A percentile compares a stretch with the other conserved stretches of the same genome.
Evolutionary conservation across 495 filamentous ascomycete species (phyloP).

Genomic region (Podospora appendiculata): DNA sequence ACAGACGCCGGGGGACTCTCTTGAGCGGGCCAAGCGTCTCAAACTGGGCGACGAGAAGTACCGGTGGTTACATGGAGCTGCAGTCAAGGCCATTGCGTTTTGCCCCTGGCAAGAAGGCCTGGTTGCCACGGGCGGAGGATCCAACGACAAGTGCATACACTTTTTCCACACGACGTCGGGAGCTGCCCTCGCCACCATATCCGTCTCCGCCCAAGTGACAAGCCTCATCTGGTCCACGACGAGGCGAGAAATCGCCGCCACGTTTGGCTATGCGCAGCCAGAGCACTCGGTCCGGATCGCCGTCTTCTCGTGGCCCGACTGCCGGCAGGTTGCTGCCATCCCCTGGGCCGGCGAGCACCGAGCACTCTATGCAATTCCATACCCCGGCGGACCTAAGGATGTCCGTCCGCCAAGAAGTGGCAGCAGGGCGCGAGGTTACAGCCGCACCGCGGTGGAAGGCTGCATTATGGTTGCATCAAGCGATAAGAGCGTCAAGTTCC

Average conservation of each 20-base stretch:
- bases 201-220: constrained; percentile 89
- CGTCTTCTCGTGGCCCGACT: constrained; percentile 93
- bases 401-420: constrained; percentile 1
- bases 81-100: constrained; percentile 95
- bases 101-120: constrained; percentile 89
- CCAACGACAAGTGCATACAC: constrained; percentile 91
- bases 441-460: constrained; percentile 67
- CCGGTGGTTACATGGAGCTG: constrained; percentile 71
- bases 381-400: constrained; percentile 49
- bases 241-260: constrained; percentile 81
- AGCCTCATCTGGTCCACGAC: constrained; percentile 85
- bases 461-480: constrained; percentile 93
- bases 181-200: constrained; percentile 79
- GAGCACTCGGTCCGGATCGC: constrained; percentile 88
- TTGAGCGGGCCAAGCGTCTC: constrained; percentile 15
- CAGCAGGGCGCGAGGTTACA: constrained; percentile 13
- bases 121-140: constrained; percentile 85
- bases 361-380: constrained; percentile 67
- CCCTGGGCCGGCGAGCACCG: constrained; percentile 81
- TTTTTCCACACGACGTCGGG: constrained; percentile 89
- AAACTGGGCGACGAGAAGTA: constrained; percentile 55
- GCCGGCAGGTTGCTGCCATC: constrained; percentile 78
- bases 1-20: neutral
- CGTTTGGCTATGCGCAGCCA: constrained; percentile 91
- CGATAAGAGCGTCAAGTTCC: constrained; percentile 91